Conservation (phyloP, 164 flowering plant genomes). For the Tetracentron sinense region DNA sequence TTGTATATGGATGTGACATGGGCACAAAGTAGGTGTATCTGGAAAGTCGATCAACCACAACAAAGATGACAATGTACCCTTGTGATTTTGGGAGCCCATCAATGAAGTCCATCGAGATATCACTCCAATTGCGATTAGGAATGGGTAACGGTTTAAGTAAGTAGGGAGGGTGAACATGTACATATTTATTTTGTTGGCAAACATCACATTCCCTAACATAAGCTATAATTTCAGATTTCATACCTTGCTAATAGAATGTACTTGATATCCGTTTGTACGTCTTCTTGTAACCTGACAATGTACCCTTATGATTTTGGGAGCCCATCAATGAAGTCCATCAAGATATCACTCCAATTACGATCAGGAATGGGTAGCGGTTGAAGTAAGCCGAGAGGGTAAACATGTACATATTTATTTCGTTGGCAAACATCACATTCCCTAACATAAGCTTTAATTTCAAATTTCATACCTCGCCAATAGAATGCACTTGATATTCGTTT, state of each 20-base stretch:
- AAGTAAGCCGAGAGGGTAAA: neutral
- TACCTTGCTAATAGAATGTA: too few species aligned
- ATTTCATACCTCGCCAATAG: neutral
- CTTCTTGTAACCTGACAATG: too few species aligned
- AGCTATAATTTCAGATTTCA: too few species aligned
- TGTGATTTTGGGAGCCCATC: neutral
- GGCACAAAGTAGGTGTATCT: neutral
- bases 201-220: too few species aligned
- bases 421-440: neutral
- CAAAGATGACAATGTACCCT: neutral
- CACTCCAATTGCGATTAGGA: neutral
- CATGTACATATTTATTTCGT: neutral
- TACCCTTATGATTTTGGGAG: too few species aligned
- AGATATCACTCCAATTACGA: too few species aligned
- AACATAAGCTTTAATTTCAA: neutral
- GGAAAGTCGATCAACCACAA: neutral
- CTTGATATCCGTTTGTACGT: too few species aligned
- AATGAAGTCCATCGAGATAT: conserved; percentile 7
- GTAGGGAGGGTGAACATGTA: too few species aligned
- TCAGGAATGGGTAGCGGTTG: too few species aligned
- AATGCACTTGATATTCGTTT: neutral
- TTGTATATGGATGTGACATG: conserved; percentile 1
- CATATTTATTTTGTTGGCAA: too few species aligned
- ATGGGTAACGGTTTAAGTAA: conserved; percentile 3
- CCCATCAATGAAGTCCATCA: too few species aligned